A percentile compares a stretch with the other conserved stretches of the same genome.
Evolutionary conservation across 768 basidiomycete species (phyloP).

Genomic region (Gymnopilus dilepis): DNA sequence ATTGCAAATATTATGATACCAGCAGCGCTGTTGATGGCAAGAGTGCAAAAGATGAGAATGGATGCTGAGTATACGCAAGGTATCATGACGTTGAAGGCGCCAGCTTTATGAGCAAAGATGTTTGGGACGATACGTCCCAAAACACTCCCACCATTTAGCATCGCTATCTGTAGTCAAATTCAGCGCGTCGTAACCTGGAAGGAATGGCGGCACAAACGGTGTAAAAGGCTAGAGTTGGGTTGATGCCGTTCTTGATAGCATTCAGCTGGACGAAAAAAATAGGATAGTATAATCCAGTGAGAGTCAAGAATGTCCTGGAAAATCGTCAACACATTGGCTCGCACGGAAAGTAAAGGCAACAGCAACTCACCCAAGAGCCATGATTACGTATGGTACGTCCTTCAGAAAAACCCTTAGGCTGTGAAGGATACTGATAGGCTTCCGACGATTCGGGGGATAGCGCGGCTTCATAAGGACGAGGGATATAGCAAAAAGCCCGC

Average conservation of each 20-base stretch:
- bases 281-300: constrained; percentile 51
- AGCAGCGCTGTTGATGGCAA: constrained; percentile 40
- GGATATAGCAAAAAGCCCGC: constrained; percentile 41
- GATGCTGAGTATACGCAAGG: constrained; percentile 35
- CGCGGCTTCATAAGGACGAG: constrained; percentile 47
- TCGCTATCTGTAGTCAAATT: constrained; percentile 42
- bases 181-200: neutral
- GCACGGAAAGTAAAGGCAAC: neutral
- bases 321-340: neutral
- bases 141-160: constrained; percentile 55
- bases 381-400: constrained; percentile 50
- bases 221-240: constrained; percentile 58
- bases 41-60: constrained; percentile 48
- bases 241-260: constrained; percentile 51
- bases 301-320: constrained; percentile 38
- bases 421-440: constrained; percentile 31
- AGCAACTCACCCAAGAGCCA: constrained; percentile 40
- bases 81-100: constrained; percentile 48
- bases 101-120: constrained; percentile 43
- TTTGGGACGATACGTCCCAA: constrained; percentile 54
- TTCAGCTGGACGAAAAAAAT: constrained; percentile 64
- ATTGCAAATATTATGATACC: constrained; percentile 45
- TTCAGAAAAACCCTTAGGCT: constrained; percentile 41
- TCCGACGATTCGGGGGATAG: constrained; percentile 41
- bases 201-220: constrained; percentile 41